phyloP scores from a whole-genome alignment of 164 flowering plant species.

The Annona squamosa region DNA sequence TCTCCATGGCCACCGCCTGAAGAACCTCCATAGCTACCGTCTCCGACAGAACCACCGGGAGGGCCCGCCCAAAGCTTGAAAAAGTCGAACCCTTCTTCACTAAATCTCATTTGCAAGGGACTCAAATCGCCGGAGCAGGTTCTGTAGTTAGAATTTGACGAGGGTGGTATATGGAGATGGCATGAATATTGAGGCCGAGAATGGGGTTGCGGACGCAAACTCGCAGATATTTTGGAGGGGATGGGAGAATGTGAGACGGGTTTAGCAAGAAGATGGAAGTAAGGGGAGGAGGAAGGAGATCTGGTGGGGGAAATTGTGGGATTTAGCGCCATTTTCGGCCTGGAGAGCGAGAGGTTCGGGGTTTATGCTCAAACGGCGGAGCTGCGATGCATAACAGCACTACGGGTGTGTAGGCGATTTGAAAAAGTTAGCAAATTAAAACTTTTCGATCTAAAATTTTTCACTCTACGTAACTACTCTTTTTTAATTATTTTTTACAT shows the following conservation, averaged over 20 bases:
- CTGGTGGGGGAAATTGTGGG: conserved; percentile 15
- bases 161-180: neutral
- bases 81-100: conserved; percentile 13
- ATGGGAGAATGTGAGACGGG: conserved; percentile 12
- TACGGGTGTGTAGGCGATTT: too few relatives aligned
- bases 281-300: conserved; percentile 19
- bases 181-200: conserved; percentile 13
- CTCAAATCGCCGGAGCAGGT: conserved; percentile 15
- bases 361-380: neutral
- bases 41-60: conserved; percentile 37
- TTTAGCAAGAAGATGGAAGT: conserved; percentile 12
- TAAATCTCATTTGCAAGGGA: conserved; percentile 9
- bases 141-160: conserved; percentile 13
- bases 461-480: too few relatives aligned
- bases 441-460: too few relatives aligned
- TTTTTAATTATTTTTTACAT: too few relatives aligned
- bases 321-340: conserved; percentile 24
- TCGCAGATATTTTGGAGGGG: conserved; percentile 7
- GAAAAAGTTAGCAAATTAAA: too few relatives aligned
- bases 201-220: conserved; percentile 7
- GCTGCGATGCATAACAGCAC: neutral
- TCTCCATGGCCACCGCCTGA: conserved; percentile 40
- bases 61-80: conserved; percentile 38
- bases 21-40: conserved; percentile 32
- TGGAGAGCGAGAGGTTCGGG: neutral